Evolutionary conservation across 208 protist genomes (phyloP).

Genomic region (Lotmaria passim): DNA sequence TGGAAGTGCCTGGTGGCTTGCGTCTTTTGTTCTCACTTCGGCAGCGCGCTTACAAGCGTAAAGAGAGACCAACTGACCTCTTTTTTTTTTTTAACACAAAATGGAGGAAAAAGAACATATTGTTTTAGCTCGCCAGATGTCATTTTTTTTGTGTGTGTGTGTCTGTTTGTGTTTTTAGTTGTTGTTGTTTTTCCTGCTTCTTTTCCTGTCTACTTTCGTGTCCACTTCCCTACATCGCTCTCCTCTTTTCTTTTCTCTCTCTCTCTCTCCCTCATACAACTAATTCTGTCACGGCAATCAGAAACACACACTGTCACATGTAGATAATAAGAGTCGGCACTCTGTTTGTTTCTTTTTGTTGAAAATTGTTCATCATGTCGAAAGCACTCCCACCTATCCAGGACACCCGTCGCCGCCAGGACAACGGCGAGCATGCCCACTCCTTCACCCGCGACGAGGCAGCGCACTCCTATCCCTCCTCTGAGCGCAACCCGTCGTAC

Average conservation of each 20-base stretch:
- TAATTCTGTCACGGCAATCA: no score
- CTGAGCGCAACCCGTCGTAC: constrained; percentile 12
- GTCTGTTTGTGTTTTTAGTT: constrained; percentile 24
- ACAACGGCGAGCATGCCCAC: constrained; percentile 14
- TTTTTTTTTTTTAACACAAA: no score
- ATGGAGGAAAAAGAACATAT: no score
- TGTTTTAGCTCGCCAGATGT: no score
- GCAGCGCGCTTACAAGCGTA: no score
- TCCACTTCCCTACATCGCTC: no score
- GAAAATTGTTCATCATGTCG: no score
- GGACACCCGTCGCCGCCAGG: constrained; percentile 7
- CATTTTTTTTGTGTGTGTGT: background rate
- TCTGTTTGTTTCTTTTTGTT: constrained; percentile 8
- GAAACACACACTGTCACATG: background rate
- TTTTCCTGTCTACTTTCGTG: background rate
- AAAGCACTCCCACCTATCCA: constrained; percentile 52
- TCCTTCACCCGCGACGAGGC: constrained; percentile 25
- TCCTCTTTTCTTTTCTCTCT: no score
- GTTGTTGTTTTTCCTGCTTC: constrained; percentile 21
- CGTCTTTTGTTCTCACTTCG: no score
- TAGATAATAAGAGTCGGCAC: constrained; percentile 4
- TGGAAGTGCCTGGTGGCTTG: no score
- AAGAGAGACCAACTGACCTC: no score
- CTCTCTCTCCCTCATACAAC: no score
- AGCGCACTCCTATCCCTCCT: constrained; percentile 20